Base-by-base conservation (phyloP, 2,329 filamentous ascomycete genomes). In the Ceratocystis variospora region DNA sequence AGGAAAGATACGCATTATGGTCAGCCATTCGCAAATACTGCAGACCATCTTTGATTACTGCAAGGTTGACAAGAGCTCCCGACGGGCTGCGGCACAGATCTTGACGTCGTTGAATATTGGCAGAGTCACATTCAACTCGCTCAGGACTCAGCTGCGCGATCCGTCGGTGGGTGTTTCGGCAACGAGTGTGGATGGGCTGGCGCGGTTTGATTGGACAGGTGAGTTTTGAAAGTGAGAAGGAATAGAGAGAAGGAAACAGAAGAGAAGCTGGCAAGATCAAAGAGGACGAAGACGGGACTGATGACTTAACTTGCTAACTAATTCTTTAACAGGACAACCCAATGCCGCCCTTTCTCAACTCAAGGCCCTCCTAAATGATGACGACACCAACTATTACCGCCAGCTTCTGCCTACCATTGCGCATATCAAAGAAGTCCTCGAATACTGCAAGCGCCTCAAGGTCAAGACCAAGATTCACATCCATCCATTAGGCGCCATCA, bases 11-110 rank as follows among this genome's bases (percentile, higher is more conserved):
- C 95, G 89, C 72, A 95, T 96, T 71, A 87, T 96, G 70, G 75
- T 99, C 45, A 94, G 94, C 62, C 94, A 99, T 73, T 90, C 90
- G 0, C 87, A 91, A 73, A 79, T 99, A 2, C 77, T 99, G 10
- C 87, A 93, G 65, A 80, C 90, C 22, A 88, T 97, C n/a, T 89
- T 97, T 74, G 90, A 96, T 65, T 89, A 88, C 71, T 97, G 92
- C 72, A 85, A 90, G 17, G 87, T 99, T 48, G 87, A 87, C 46
- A 74, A 80, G 5, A 79, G 83, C 2, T 84, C 88, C 64, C 83
- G 90, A 50, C 81, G 86, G 8, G 80, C 84, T 4, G 87, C 90
- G 0, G 93, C 95, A 67, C 90, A 96, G 69, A 83, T 87, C 0
- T 78, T 99, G 50, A 96, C 89, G 75, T 93, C 89, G 72, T 81